Base-by-base conservation (phyloP, 768 basidiomycete species). In the Hebeloma cylindrosporum region DNA sequence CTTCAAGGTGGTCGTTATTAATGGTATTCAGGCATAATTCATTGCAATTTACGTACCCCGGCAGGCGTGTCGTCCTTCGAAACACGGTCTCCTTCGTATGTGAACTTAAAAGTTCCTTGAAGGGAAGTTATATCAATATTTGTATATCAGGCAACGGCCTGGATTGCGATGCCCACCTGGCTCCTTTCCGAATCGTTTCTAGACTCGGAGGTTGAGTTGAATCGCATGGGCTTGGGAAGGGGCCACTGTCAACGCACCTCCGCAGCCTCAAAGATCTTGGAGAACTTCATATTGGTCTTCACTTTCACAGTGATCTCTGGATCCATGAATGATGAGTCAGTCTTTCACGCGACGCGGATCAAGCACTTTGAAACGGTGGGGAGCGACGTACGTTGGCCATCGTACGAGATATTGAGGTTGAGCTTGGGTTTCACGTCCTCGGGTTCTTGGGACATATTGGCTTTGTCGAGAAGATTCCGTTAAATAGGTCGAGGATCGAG, bases 361-460 rank as follows among this genome's bases (percentile, higher is more conserved):
- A n/a, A 28, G 6, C 22, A 11, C 14, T 20, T n/a, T 33, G 33
- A 42, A 27, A 44, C 31, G 40, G 18, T 27, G 29, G 29, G 18
- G 26, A 45, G 35, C 34, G 18, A 53, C 75, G 52, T 30, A 85
- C 84, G 69, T 42, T 66, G 64, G 11, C 76, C 78, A 44, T 84
- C 81, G 47, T 73, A 79, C 26, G 62, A 60, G 53, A 87, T 69
- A 40, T 68, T 65, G n/a, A 87, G 61, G 60, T 79, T 83, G 35
- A 87, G 67, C 53, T 87, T 87, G 11, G 85, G 84, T 60, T 86
- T 87, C 18, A 80, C 77, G 44, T 87, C 83, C 36, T 63, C 67
- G 68, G 79, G 45, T 60, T 80, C 67, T 72, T 80, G 68, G 39
- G 71, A 67, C 76, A 75, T 76, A 22, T 22, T 14, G 18, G 21